Evolutionary conservation across 352 stramenopile species (phyloP), one percentile per base, ranked within the genome.

Genomic region (Blastocystis sp.): DNA sequence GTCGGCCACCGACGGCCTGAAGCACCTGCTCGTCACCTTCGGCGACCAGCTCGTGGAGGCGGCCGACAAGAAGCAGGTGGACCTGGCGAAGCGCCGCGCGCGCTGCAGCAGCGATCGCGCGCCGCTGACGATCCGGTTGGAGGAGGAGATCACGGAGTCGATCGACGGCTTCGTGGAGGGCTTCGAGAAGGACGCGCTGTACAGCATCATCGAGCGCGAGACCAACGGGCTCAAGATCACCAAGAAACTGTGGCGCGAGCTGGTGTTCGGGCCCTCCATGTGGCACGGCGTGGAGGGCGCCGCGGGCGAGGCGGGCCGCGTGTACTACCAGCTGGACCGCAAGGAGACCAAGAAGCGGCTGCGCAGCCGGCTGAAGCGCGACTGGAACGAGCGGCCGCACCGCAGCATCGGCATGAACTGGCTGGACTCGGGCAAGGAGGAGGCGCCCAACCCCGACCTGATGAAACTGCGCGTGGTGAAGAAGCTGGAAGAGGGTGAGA

Each of bases 211-310:
- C n/a, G 78, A 88, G 53, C 78, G 78, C 28, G 78, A 88, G 52
- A 88, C 78, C 3, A 79, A 79, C 56, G 78, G 78, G 17, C 67
- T 88, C 23, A 88, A 88, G 59, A 88, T 79, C 53, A 88, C 76
- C 48, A 76, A 88, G 78, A 88, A 88, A 9, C 67, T 88, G 40
- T 88, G 78, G 78, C 64, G 78, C 34, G 78, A 88, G 40, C 28
- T 88, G 52, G 59, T 88, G 17, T 62, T 88, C 10, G 78, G 78
- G 2, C 78, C 78, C 66, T 88, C 64, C 7, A 88, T 88, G 59
- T 88, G 78, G 78, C 78, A 88, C 40, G 78, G 78, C 41, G 78
- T 79, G 7, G 64, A 88, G 52, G 64, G 64, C 64, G 40, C 10
- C 1, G 64, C 28, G n/a, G 9, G 34, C 23, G 52, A 61, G n/a